phyloP scores from a whole-genome alignment of 768 basidiomycete genomes.

The Leucocoprinus birnbaumii region DNA sequence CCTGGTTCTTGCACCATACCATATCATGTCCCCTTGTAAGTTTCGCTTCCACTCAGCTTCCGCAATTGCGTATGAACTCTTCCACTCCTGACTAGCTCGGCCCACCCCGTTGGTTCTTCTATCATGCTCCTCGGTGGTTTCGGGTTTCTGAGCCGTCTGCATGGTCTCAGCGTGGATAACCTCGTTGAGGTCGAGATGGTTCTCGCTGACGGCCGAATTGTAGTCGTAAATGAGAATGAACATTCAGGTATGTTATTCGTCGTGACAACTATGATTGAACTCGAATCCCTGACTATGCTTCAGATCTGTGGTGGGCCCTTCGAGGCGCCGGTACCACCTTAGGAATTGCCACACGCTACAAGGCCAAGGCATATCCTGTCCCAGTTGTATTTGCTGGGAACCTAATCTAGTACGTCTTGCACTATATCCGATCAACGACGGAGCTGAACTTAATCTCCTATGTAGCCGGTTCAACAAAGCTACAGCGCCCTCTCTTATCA shows the following conservation, averaged over 20 bases:
- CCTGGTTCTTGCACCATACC: conserved; percentile 51
- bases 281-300: neutral
- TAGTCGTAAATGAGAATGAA: conserved; percentile 70
- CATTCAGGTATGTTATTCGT: conserved; percentile 50
- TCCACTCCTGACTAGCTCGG: conserved; percentile 44
- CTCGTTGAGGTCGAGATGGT: conserved; percentile 92
- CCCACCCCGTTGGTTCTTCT: conserved; percentile 77
- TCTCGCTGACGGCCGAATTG: conserved; percentile 83
- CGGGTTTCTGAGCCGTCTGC: conserved; percentile 79
- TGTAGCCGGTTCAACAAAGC: conserved; percentile 79
- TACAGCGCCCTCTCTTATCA: conserved; percentile 86
- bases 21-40: conserved; percentile 80
- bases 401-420: conserved; percentile 73
- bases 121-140: conserved; percentile 87
- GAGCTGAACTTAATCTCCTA: conserved; percentile 11
- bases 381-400: conserved; percentile 93
- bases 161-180: conserved; percentile 87
- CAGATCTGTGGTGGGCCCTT: conserved; percentile 87
- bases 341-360: conserved; percentile 87
- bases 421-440: neutral
- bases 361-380: conserved; percentile 84
- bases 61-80: neutral
- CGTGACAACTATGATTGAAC: neutral
- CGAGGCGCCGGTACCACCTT: conserved; percentile 82
- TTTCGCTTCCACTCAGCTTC: conserved; percentile 13